Evolutionary conservation across 1,139 yeast genomes (phyloP), one percentile per base, ranked within the genome.

Genomic region (Blastobotrys apis): DNA sequence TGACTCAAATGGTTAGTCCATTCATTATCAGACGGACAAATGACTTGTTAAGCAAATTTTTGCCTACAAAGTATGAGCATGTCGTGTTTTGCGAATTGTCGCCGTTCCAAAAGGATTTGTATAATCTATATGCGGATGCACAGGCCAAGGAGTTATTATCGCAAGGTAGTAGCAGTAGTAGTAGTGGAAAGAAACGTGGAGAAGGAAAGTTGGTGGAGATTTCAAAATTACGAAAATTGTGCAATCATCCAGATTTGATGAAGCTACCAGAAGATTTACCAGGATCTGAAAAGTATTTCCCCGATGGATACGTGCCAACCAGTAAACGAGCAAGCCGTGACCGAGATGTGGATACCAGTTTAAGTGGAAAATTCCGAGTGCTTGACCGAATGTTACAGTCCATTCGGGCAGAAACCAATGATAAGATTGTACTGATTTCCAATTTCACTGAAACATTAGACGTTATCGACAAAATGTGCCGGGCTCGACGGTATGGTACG

Each of bases 61-160:
- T 92, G 47, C 98, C 98, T 0, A 86, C 94, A 53, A 92, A 92
- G 63, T 90, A 88, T 62, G 99, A 92, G 63, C 95, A 92, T 64
- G 98, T 92, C 34, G 82, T 92, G 13, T 92, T 92, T 62, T 90
- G 94, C 47, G 83, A 82, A 25, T 69, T 92, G 47, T 76, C 94
- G 1, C 88, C 88, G 1, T 74, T 90, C 68, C 99, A 92, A 63
- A 69, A 71, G 45, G 65, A 72, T 2, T 64, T 92, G 2, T 92
- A 92, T 60, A 71, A 77, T 47, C 83, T 83, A 57, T 86, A 86
- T 54, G 76, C 88, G 41, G 77, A 85, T 5, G 83, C 95, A 2
- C 90, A 94, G 1, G 83, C 87, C 52, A 78, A 74, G 45, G 78
- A 20, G 25, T 76, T 51, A 66, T 87, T 23, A 62, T 85, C n/a